Base-by-base conservation (phyloP, 305 asterid genomes). In the Solanum chacoense region DNA sequence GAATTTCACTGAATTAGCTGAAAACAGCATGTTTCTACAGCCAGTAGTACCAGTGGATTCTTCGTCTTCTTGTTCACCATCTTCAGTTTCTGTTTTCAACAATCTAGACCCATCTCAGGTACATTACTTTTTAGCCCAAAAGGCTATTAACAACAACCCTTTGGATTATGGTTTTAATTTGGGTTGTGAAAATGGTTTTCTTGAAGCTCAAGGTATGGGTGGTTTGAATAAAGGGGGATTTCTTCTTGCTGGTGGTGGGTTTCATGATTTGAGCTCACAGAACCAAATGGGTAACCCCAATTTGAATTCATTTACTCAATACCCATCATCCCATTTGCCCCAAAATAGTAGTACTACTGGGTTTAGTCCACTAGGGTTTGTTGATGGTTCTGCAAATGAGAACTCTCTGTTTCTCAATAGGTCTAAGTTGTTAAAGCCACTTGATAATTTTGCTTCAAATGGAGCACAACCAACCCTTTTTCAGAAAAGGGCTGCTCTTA, bases 401-500 rank as follows among this genome's bases (percentile, higher is more conserved):
- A 93, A 90, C 73, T 79, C 94, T 37, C n/a, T 91, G 83, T 87
- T 92, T 50, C 72, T 93, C 2, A 93, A 92, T 88, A 93, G 98
- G 96, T 90, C 94, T 11, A 95, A 94, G 91, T 88, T 94, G 88
- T 92, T 96, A 13, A 95, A 95, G 88, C 99, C 99, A 11, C 96
- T 96, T 22, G 97, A 95, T 78, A 94, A 91, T 81, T 94, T 91
- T 38, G 74, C 96, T 89, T 89, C 96, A 32, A 67, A 83, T 89
- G 98, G 96, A 31, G 87, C 96, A 71, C 99, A 94, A 37, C 99
- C 99, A 3, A 97, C 99, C 35, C 94, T 97, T 45, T 97, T 97
- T n/a, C 99, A 97, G 32, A 97, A 97, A 87, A 93, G 98, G 94
- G 98, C 98, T 88, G 98, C 98, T 2, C 94, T 93, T 29, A 93